Evolutionary conservation across 805 yeast species (phyloP), one percentile per base, ranked within the genome.

Genomic region (Cyberlindnera saturnus): DNA sequence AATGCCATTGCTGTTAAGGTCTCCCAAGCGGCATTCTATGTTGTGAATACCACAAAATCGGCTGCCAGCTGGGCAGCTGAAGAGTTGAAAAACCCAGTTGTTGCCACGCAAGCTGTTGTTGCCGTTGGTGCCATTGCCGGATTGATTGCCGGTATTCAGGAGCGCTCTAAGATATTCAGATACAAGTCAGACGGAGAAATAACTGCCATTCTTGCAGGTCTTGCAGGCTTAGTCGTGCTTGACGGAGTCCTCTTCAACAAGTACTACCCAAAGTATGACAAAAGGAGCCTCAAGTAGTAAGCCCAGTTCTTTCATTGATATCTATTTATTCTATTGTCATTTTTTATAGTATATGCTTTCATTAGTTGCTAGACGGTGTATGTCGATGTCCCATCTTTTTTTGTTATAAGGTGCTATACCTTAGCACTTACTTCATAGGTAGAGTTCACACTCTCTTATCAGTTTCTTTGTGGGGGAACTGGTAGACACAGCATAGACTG

Each of bases 81-180:
- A 30, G 84, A 79, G 58, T 66, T 80, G 49, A 69, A 77, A 54
- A 79, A 81, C 65, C 86, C 86, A 0, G 82, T 75, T 4, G 82
- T 81, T 37, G 63, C 74, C 16, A 60, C 75, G 29, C 84, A 80
- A 60, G 61, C 73, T 3, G 65, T 75, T 15, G 66, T 77, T 35
- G 71, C 77, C 28, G 56, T 71, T 7, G 70, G 75, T 34, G 74
- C 75, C 14, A 56, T 71, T 30, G 64, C 72, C 20, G 77, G 76
- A 3, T 70, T 77, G 20, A 66, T 75, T 49, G 63, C 65, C 41
- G 77, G 74, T 19, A 74, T 73, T 64, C 54, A 70, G 53, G 75
- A 75, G 62, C 71, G 81, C 65, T 59, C 67, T 51, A 64, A 74
- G 66, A 65, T 79, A 55, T 56, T 69, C 43, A 56, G 61, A 47